These are phyloP conservation scores for Scedosporium apiospermum DNA, from an alignment of 2,329 filamentous ascomycete species.

Conservation along the genomic window DNA sequence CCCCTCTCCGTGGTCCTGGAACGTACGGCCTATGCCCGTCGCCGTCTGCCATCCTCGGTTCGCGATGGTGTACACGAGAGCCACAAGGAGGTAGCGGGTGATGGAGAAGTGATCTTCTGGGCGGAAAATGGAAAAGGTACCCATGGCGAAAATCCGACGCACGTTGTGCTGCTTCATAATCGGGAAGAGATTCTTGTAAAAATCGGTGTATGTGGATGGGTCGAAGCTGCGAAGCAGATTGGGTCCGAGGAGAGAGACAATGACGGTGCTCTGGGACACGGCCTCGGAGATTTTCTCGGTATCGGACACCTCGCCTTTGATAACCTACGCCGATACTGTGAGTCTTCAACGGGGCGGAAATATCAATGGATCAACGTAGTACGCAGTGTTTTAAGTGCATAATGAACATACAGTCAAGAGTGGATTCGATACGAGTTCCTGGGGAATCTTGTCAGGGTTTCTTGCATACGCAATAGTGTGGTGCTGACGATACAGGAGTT, in stretches of 20 bases:
- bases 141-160: slow-evolving; percentile 22
- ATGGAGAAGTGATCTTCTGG: slow-evolving; percentile 15
- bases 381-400: background rate
- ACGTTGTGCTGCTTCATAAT: slow-evolving; percentile 20
- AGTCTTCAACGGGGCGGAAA: background rate
- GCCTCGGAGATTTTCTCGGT: slow-evolving; percentile 2
- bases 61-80: slow-evolving; percentile 10
- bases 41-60: slow-evolving; percentile 13
- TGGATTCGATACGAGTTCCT: slow-evolving; percentile 12
- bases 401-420: slow-evolving; percentile 12
- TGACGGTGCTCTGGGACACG: slow-evolving; percentile 8
- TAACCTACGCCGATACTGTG: slow-evolving; percentile 10
- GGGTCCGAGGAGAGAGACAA: slow-evolving; percentile 17
- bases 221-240: slow-evolving; percentile 1
- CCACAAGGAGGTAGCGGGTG: slow-evolving; percentile 1
- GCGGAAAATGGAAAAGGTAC: slow-evolving; percentile 19
- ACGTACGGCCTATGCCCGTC: slow-evolving; percentile 11
- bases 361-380: no score
- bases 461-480: slow-evolving; percentile 13
- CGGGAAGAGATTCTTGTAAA: slow-evolving; percentile 14
- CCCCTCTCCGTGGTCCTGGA: slow-evolving; percentile 13
- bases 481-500: slow-evolving; percentile 18
- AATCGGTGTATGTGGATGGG: slow-evolving; percentile 6
- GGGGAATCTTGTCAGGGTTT: slow-evolving; percentile 13
- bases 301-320: slow-evolving; percentile 17